Percentiles rank a stretch among this genome's conserved stretches.
phyloP scores from a whole-genome alignment of 2,329 filamentous ascomycete genomes.

The Trichophyton equinum region DNA sequence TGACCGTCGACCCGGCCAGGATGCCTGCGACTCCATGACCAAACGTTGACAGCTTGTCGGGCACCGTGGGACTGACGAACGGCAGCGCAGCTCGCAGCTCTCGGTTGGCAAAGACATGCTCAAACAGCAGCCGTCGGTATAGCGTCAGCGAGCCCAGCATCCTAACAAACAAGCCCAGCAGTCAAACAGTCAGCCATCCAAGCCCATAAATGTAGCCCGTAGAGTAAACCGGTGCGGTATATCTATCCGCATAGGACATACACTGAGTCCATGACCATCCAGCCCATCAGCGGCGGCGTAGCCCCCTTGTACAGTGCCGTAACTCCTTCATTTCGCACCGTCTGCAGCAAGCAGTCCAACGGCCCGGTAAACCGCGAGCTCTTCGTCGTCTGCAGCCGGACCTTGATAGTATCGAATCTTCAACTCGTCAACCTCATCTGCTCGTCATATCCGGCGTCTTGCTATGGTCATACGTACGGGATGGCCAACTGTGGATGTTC shows the following conservation, averaged over 20 bases:
- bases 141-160: conserved; percentile 89
- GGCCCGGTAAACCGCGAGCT: conserved; percentile 70
- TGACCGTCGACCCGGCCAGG: conserved; percentile 77
- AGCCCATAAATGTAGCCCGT: too few species aligned
- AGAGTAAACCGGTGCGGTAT: too few species aligned
- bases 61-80: conserved; percentile 24
- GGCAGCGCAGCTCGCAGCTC: conserved; percentile 27
- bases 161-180: conserved; percentile 17
- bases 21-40: conserved; percentile 84
- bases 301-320: conserved; percentile 87
- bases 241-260: conserved; percentile 19
- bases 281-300: conserved; percentile 80
- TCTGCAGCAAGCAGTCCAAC: conserved; percentile 72
- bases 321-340: conserved; percentile 72
- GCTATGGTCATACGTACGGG: conserved; percentile 37
- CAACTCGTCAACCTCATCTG: neutral
- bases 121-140: conserved; percentile 72
- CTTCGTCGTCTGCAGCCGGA: conserved; percentile 79
- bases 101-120: conserved; percentile 59
- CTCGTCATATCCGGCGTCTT: neutral
- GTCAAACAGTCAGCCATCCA: too few species aligned
- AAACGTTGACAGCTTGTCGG: conserved; percentile 52
- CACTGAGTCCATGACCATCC: conserved; percentile 94
- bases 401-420: conserved; percentile 92
- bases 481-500: conserved; percentile 43